Percentiles rank a stretch among this genome's conserved stretches.
Evolutionary conservation across 805 yeast species (phyloP).

Genomic region (Dipodascus albidus): DNA sequence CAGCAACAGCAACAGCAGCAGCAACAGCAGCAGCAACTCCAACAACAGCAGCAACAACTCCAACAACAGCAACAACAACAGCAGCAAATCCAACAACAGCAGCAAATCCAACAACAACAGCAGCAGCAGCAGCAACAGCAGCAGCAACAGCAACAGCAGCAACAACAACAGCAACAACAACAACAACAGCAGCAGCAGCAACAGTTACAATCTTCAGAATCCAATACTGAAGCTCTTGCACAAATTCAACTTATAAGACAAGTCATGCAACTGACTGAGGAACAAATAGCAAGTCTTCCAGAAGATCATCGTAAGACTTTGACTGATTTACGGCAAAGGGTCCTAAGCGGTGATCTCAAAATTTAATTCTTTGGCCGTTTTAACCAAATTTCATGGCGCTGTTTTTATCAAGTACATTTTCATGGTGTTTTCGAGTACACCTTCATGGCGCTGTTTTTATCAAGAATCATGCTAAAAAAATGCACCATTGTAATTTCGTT

Average conservation of each 20-base stretch:
- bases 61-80: slow-evolving; percentile 7
- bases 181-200: slow-evolving; percentile 13
- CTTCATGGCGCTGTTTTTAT: no score
- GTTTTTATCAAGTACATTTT: no score
- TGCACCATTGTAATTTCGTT: background rate
- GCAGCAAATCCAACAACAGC: slow-evolving; percentile 2
- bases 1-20: no score
- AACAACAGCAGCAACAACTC: slow-evolving; percentile 3
- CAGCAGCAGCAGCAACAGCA: slow-evolving; percentile 3
- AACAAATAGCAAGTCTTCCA: slow-evolving; percentile 38
- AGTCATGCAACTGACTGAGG: slow-evolving; percentile 41
- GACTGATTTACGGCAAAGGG: slow-evolving; percentile 15
- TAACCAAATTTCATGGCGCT: no score
- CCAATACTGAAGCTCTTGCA: slow-evolving; percentile 24
- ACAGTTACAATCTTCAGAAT: slow-evolving; percentile 1
- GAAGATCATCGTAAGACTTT: slow-evolving; percentile 38
- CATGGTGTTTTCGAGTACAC: no score
- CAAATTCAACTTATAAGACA: slow-evolving; percentile 40
- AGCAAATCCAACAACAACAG: no score
- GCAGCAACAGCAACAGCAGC: slow-evolving; percentile 5
- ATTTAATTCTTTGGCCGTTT: slow-evolving; percentile 4
- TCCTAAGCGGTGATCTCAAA: slow-evolving; percentile 16
- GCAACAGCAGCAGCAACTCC: background rate
- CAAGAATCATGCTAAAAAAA: no score
- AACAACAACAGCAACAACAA: slow-evolving; percentile 14